phyloP scores from a whole-genome alignment of 2,329 filamentous ascomycete species.

The Aspergillus pseudoviridinutans region DNA sequence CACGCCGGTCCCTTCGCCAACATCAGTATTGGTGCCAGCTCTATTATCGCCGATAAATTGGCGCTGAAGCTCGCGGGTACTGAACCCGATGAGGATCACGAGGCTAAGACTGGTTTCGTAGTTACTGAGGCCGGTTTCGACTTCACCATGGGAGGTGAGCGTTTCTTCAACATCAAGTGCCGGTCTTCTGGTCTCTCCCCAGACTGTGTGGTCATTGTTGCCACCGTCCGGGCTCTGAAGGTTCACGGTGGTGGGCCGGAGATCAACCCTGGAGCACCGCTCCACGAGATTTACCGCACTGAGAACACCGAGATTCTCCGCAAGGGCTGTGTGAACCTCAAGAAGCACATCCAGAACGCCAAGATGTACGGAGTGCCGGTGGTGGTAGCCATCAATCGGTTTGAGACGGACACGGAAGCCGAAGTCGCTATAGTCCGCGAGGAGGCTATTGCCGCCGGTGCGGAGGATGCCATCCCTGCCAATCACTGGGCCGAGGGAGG shows the following conservation, averaged over 20 bases:
- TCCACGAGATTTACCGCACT: constrained; percentile 84
- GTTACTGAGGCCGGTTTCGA: constrained; percentile 98
- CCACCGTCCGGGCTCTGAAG: constrained; percentile 92
- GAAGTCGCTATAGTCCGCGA: constrained; percentile 87
- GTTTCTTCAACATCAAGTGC: constrained; percentile 99
- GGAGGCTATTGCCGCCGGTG: constrained; percentile 85
- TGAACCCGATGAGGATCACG: constrained; percentile 81
- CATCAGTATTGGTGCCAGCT: constrained; percentile 96
- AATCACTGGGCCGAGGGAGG: constrained; percentile 98
- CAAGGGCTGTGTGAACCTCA: constrained; percentile 86
- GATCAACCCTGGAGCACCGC: constrained; percentile 77
- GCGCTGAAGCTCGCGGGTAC: constrained; percentile 94
- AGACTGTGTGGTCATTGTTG: constrained; percentile 91
- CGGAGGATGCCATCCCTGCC: constrained; percentile 86
- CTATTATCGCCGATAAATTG: constrained; percentile 89
- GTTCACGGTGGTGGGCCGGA: constrained; percentile 96
- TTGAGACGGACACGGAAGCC: constrained; percentile 87
- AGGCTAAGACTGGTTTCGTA: constrained; percentile 81
- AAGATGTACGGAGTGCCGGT: constrained; percentile 87
- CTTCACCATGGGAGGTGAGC: constrained; percentile 99
- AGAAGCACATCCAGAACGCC: constrained; percentile 92
- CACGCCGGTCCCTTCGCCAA: constrained; percentile 98
- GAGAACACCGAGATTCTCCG: constrained; percentile 92
- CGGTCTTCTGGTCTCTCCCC: constrained; percentile 87
- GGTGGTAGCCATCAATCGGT: constrained; percentile 95